A percentile compares a stretch with the other conserved stretches of the same genome.
phyloP scores from a whole-genome alignment of 306 rosid species.

The peach (Prunus persica) region Prunus_persica_NCBIv2 NC_034009.1:38859001-38859500 shows the following conservation, averaged over 20 bases:
- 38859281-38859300: constrained; percentile 13
- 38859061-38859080: too few species aligned
- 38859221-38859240: background rate
- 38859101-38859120: constrained; percentile 9
- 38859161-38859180: background rate
- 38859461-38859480: too few species aligned
- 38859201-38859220: background rate
- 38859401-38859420: constrained; percentile 30
- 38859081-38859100: too few species aligned
- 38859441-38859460: background rate
- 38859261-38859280: constrained; percentile 28
- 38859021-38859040: too few species aligned
- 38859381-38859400: background rate
- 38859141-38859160: background rate
- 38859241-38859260: background rate
- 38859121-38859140: constrained; percentile 13
- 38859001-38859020: too few species aligned
- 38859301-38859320: constrained; percentile 27
- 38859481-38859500: too few species aligned
- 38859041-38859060: too few species aligned
- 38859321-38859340: background rate
- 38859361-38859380: background rate
- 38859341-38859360: background rate
- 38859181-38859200: too few species aligned
- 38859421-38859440: constrained; percentile 30